Conservation (phyloP, 108 stramenopile genomes). For the Pinguiococcus pyrenoidosus region DNA sequence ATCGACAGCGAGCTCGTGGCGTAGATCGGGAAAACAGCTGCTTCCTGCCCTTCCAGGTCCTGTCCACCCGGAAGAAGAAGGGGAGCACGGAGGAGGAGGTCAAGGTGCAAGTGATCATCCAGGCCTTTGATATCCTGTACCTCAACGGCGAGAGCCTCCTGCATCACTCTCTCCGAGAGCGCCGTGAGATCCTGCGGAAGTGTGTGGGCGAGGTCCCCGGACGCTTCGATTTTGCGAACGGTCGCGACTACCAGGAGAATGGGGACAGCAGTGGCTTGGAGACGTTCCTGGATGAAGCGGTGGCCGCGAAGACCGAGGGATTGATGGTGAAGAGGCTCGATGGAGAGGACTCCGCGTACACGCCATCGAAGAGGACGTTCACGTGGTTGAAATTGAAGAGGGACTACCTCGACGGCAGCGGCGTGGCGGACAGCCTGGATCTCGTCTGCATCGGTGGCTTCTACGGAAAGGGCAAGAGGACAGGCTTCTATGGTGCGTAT, state of each 20-base stretch:
- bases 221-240: slow-evolving; percentile 76
- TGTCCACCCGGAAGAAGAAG: slow-evolving; percentile 41
- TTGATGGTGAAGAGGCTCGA: slow-evolving; percentile 99
- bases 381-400: slow-evolving; percentile 99
- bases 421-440: slow-evolving; percentile 93
- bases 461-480: slow-evolving; percentile 72
- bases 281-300: slow-evolving; percentile 81
- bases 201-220: slow-evolving; percentile 66
- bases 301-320: slow-evolving; percentile 89
- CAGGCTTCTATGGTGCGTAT: slow-evolving; percentile 80
- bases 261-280: slow-evolving; percentile 64
- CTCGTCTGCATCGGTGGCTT: slow-evolving; percentile 96
- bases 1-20: slow-evolving; percentile 87
- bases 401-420: slow-evolving; percentile 79
- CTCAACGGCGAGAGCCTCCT: slow-evolving; percentile 84
- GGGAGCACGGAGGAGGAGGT: slow-evolving; percentile 53
- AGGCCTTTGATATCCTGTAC: slow-evolving; percentile 98
- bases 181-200: slow-evolving; percentile 59
- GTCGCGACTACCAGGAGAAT: slow-evolving; percentile 46
- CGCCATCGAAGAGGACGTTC: slow-evolving; percentile 81
- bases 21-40: slow-evolving; percentile 51
- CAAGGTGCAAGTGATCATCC: slow-evolving; percentile 84
- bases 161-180: slow-evolving; percentile 53
- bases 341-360: slow-evolving; percentile 79
- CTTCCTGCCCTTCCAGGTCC: slow-evolving; percentile 65